Base-by-base conservation (phyloP, 495 filamentous ascomycete genomes). In the Neurospora sp. region DNA sequence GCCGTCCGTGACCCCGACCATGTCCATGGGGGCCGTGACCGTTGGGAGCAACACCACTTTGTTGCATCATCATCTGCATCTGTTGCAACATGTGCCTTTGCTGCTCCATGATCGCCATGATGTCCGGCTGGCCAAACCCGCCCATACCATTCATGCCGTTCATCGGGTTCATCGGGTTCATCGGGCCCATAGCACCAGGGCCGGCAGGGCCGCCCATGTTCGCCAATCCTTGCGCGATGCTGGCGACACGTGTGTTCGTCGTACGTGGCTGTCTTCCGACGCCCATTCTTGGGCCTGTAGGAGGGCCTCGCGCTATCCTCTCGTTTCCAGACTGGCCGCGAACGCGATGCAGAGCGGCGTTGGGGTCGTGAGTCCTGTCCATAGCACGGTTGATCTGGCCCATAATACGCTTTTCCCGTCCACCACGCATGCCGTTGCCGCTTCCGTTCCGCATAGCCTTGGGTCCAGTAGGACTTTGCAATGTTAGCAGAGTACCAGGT, bases 361-460 rank as follows among this genome's bases (percentile, higher is more conserved):
- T 61, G 70, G 70, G 70, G 73, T 95, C 93, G 53, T 86, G 82
- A 27, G 84, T 86, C 70, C 96, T 89, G 74, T 96, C 93, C 89
- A 99, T 87, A n/a, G 89, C 89, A 74, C 91, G 92, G 78, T 93
- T 91, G 76, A 98, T 87, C 73, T 98, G 93, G 70, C 93, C 93
- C 71, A 98, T 84, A 83, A 98, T 89, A 44, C 94, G 89, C 76
- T 91, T 92, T 70, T 91, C 89, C 47, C 89, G 87, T 38, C 84
- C 84, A 37, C 83, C 84, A 20, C 75, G 80, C 69, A 79, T 79
- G 14, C 53, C 53, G 14, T 61, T 61, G 53, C 53, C 53, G 72
- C 82, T 84, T 39, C 86, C 87, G 79, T 92, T 92, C 73, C 96
- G 91, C 96, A 99, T 98, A 5, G 94, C 93, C 81, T 94, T 96